Evolutionary conservation across 225 moss, liverwort and hornwort species (phyloP), one percentile per base, ranked within the genome.

Genomic region (Sphagnum tenellum): DNA sequence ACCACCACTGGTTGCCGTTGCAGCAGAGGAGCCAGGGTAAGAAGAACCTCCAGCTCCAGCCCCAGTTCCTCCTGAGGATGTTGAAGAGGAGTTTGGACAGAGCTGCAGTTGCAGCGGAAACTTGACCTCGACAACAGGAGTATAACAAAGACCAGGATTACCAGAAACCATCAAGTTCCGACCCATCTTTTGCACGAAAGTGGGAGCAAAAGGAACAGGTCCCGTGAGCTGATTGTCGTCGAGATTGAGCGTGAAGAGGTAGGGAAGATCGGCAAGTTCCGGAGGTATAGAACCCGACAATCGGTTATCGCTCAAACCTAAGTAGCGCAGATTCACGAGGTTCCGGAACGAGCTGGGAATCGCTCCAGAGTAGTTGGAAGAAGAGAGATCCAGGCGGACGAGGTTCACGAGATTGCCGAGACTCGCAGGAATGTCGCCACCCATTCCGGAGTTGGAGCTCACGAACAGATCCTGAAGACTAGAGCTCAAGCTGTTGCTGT

Each of bases 61-160:
- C 29, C 29, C 29, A 12, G 2, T 12, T 0, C 52, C 52, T 52
- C 9, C 52, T 5, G 6, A 52, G 2, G 9, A 9, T 5, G 70
- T 51, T 4, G 14, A 9, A 5, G 60, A 51, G 4, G 57, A 48
- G 10, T 72, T 55, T 0, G 79, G 69, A 45, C 82, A 82, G 5
- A 57, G 69, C 9, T 50, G 9, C 29, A 83, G 13, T 5, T 62
- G 72, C 2, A 64, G 13, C 3, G 66, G 72, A 8, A 61, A 3
- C 3, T 68, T 76, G 59, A 72, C 57, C 2, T 55, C 45, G 59
- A 71, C 0, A 55, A 46, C 61, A 0, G 70, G 55, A 2, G 56
- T 65, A 5, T 71, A 83, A n/a, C 83, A 83, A 44, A 83, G 60
- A 3, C 72, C 83, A 1, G 76, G 59, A 8, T 83, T 83, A 45